Conservation (phyloP, 2,329 filamentous ascomycete genomes). For the Fusarium sp. region DNA sequence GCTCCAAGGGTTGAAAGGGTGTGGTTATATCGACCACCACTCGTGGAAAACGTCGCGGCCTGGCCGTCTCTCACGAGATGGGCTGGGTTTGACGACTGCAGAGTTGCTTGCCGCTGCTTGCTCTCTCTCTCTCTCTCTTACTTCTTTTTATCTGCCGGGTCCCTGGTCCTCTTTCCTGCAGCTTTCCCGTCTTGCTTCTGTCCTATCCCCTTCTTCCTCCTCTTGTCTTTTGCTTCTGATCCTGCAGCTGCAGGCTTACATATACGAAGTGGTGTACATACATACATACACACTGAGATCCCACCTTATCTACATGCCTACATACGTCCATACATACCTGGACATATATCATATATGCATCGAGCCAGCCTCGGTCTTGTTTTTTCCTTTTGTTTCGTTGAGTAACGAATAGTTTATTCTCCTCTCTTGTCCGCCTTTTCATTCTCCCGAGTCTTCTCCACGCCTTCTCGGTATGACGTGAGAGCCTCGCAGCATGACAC, state of each 20-base stretch:
- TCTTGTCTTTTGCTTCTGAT: conserved; percentile 7
- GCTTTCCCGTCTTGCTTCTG: conserved; percentile 40
- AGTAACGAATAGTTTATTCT: conserved; percentile 30
- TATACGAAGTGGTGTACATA: conserved; percentile 43
- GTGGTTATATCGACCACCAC: conserved; percentile 22
- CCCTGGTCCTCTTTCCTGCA: conserved; percentile 41
- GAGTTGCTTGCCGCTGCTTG: conserved; percentile 32
- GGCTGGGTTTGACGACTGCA: conserved; percentile 23
- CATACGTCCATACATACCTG: conserved; percentile 29
- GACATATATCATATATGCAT: conserved; percentile 12
- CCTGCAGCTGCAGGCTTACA: conserved; percentile 32
- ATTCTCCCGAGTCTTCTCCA: conserved; percentile 25
- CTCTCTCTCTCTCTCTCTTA: conserved; percentile 27
- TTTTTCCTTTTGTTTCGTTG: conserved; percentile 15
- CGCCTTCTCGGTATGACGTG: conserved; percentile 46
- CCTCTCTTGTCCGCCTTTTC: conserved; percentile 25
- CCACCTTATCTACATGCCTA: conserved; percentile 26
- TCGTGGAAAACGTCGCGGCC: conserved; percentile 26
- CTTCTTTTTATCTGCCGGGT: conserved; percentile 45
- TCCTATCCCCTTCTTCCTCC: conserved; percentile 42
- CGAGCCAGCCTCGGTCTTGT: conserved; percentile 14
- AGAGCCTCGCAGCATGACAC: conserved; percentile 56
- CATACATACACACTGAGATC: conserved; percentile 40
- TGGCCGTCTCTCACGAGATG: conserved; percentile 35
- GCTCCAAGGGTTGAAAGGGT: not conserved